Evolutionary conservation across 2,329 filamentous ascomycete species (phyloP).

Genomic region (Exophiala sideris): DNA sequence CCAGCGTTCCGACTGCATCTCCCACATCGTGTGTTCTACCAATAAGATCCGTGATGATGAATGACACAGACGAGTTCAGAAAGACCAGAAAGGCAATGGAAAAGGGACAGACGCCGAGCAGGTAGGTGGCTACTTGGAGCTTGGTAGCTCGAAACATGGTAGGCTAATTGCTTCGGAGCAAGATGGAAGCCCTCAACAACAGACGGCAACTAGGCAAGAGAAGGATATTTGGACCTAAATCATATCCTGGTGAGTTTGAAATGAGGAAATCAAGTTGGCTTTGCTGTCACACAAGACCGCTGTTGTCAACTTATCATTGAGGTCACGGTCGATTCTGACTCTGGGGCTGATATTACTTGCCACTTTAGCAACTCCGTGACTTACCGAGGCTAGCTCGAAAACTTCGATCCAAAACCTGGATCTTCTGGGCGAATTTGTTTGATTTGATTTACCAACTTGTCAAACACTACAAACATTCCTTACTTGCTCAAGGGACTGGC

Average conservation of each 20-base stretch:
- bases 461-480: slow-evolving; percentile 22
- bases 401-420: too few species aligned
- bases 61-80: slow-evolving; percentile 62
- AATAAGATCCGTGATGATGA: slow-evolving; percentile 62
- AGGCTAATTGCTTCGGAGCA: not conserved
- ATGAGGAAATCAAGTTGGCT: too few species aligned
- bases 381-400: too few species aligned
- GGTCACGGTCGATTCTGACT: too few species aligned
- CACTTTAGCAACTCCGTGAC: too few species aligned
- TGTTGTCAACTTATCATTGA: too few species aligned
- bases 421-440: slow-evolving; percentile 19
- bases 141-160: slow-evolving; percentile 55
- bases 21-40: slow-evolving; percentile 55
- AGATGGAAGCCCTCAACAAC: not conserved
- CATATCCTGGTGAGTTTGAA: too few species aligned
- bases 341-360: too few species aligned
- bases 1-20: slow-evolving; percentile 56
- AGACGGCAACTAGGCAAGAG: not conserved
- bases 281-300: too few species aligned
- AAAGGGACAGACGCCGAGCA: slow-evolving; percentile 61
- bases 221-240: too few species aligned
- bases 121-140: slow-evolving; percentile 57
- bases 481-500: not conserved
- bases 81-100: slow-evolving; percentile 65
- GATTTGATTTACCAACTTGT: slow-evolving; percentile 12